Evolutionary conservation across 257 asterid species (phyloP).

Genomic region (Solanum habrochaites): DNA sequence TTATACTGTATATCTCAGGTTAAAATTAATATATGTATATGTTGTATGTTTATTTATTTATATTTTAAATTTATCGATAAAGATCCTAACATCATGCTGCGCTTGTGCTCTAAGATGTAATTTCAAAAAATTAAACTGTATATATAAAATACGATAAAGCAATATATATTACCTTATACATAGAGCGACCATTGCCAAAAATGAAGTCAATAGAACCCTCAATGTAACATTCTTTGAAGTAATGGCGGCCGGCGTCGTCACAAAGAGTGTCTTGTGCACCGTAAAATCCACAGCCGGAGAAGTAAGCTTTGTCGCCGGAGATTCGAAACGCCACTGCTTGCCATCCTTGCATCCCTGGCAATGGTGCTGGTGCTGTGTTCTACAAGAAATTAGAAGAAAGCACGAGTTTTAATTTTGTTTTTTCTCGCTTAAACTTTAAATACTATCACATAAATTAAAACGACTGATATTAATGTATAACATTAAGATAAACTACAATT

Average conservation of each 20-base stretch:
- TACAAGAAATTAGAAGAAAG: neutral
- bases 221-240: conserved; percentile 80
- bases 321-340: conserved; percentile 91
- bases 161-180: conserved; percentile 48
- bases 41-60: neutral
- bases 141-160: neutral
- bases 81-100: neutral
- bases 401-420: neutral
- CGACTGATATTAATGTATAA: neutral
- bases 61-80: neutral
- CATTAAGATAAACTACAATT: neutral
- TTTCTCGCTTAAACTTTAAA: neutral
- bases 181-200: conserved; percentile 84
- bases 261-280: conserved; percentile 94
- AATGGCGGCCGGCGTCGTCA: conserved; percentile 91
- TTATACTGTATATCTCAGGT: no score
- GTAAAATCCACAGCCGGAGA: conserved; percentile 79
- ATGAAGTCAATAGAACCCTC: conserved; percentile 94
- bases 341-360: conserved; percentile 92
- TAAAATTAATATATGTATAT: no score
- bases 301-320: conserved; percentile 83
- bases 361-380: conserved; percentile 91
- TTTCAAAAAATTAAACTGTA: neutral
- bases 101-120: no score
- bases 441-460: neutral